Percentiles rank a stretch among this genome's conserved stretches.
phyloP scores from a whole-genome alignment of 2,329 filamentous ascomycete species.

The Arthrobotrys pseudoclavata region DNA sequence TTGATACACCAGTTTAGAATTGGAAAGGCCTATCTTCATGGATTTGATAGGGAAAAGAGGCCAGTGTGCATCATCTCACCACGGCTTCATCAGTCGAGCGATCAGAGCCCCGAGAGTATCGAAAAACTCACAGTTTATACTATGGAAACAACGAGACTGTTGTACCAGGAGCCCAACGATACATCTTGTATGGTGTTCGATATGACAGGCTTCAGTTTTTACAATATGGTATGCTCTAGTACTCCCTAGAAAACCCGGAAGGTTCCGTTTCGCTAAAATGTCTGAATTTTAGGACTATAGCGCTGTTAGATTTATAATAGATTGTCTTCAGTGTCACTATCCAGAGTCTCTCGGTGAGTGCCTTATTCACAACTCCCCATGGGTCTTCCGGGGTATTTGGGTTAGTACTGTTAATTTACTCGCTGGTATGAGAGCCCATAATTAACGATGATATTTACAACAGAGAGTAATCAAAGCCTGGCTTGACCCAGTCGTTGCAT shows the following conservation, averaged over 20 bases:
- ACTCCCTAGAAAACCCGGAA: background rate
- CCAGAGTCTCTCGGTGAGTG: slow-evolving; percentile 91
- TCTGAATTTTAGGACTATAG: slow-evolving; percentile 80
- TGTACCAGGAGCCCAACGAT: slow-evolving; percentile 83
- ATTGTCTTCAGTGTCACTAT: slow-evolving; percentile 98
- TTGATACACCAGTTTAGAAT: slow-evolving; percentile 86
- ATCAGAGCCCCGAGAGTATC: slow-evolving; percentile 83
- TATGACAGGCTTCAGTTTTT: slow-evolving; percentile 90
- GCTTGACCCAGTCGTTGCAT: slow-evolving; percentile 94
- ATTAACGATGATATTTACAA: background rate
- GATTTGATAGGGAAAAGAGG: slow-evolving; percentile 83
- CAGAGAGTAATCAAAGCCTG: slow-evolving; percentile 90
- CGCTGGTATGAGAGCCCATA: slow-evolving; percentile 26
- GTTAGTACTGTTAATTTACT: slow-evolving; percentile 20
- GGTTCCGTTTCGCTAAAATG: background rate
- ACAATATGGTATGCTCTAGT: slow-evolving; percentile 81
- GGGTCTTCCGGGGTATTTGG: slow-evolving; percentile 86
- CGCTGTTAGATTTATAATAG: slow-evolving; percentile 98
- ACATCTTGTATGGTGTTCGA: slow-evolving; percentile 96
- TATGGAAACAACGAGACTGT: slow-evolving; percentile 90
- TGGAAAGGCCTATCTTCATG: slow-evolving; percentile 94
- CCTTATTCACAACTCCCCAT: slow-evolving; percentile 93
- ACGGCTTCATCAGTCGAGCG: slow-evolving; percentile 82
- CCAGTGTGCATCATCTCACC: slow-evolving; percentile 90
- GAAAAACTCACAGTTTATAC: slow-evolving; percentile 92